phyloP scores from a whole-genome alignment of 1,284 basidiomycete genomes.

The Malassezia yamatoensis region DNA sequence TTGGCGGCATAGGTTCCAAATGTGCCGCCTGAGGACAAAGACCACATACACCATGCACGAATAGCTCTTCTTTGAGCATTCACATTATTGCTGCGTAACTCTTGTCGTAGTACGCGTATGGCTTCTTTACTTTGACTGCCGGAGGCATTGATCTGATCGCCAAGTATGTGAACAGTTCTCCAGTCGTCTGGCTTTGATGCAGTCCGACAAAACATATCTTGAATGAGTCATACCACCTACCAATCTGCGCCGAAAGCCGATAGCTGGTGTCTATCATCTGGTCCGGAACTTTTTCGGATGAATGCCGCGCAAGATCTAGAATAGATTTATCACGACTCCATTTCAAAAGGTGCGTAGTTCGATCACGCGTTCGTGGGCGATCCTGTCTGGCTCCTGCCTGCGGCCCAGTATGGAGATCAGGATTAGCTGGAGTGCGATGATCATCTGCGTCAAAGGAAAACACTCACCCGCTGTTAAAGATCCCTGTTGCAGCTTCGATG shows the following conservation, averaged over 20 bases:
- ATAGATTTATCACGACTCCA: neutral
- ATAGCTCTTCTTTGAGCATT: conserved; percentile 10
- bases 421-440: too few species aligned
- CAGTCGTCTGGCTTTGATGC: neutral
- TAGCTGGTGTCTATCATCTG: neutral
- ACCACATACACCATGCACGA: conserved; percentile 14
- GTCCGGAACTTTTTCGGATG: neutral
- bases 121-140: conserved; percentile 11
- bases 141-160: conserved; percentile 1
- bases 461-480: too few species aligned
- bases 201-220: conserved; percentile 4
- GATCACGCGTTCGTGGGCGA: neutral
- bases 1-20: conserved; percentile 5
- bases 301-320: neutral
- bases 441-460: too few species aligned
- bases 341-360: neutral
- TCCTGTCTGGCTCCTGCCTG: neutral
- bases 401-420: too few species aligned
- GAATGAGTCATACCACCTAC: neutral
- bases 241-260: neutral
- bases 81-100: neutral
- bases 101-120: neutral
- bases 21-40: neutral
- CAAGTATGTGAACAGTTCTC: conserved; percentile 12
- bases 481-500: too few species aligned